Percentiles rank a stretch among this genome's conserved stretches.
These are phyloP conservation scores for Conringia planisiliqua DNA, from an alignment of 345 rosid species.

Conservation along the genomic window DNA sequence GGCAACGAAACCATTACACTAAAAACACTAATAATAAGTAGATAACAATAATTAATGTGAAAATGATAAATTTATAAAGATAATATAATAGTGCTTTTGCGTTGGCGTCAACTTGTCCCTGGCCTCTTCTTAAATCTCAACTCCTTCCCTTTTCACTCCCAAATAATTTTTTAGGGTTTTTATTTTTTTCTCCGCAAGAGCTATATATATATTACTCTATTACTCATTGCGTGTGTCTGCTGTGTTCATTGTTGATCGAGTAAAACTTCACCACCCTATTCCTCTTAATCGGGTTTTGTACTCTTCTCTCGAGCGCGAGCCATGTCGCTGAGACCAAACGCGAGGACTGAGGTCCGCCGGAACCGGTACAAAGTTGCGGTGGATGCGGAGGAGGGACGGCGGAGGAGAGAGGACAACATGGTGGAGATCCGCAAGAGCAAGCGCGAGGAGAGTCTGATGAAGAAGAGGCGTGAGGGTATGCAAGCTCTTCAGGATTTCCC, in stretches of 20 bases:
- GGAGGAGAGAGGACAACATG: conserved; percentile 91
- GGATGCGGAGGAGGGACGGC: conserved; percentile 83
- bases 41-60: too few relatives aligned
- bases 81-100: not conserved
- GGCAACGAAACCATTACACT: too few relatives aligned
- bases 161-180: conserved; percentile 12
- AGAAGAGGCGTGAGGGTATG: conserved; percentile 89
- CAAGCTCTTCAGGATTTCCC: conserved; percentile 48
- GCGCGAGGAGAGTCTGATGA: conserved; percentile 86
- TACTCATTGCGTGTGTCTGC: not conserved
- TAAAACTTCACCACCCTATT: not conserved
- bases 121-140: not conserved
- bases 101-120: conserved; percentile 4
- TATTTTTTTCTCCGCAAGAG: not conserved
- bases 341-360: conserved; percentile 70
- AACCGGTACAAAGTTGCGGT: conserved; percentile 84
- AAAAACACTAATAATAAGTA: too few relatives aligned
- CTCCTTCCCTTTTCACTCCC: not conserved
- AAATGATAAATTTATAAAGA: too few relatives aligned
- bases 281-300: not conserved
- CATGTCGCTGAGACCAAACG: conserved; percentile 80
- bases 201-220: not conserved
- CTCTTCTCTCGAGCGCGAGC: not conserved
- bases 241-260: conserved; percentile 12
- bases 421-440: conserved; percentile 95